phyloP scores from a whole-genome alignment of 208 protist genomes.

The Porcisia hertigi region DNA sequence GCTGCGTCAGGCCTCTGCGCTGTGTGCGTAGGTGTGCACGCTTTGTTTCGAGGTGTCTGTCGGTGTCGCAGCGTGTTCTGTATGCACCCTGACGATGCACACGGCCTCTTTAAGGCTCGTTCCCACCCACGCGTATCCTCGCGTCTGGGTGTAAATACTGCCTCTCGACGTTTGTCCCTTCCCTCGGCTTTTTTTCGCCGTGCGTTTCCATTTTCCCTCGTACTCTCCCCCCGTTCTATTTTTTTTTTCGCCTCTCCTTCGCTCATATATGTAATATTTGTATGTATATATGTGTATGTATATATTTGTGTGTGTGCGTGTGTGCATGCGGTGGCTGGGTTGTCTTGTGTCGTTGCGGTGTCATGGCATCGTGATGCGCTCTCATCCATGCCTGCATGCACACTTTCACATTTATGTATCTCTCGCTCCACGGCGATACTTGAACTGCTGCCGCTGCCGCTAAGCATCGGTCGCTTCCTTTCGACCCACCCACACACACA shows the following conservation, averaged over 20 bases:
- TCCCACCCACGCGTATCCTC: not conserved
- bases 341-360: no score
- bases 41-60: not conserved
- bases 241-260: slow-evolving; percentile 1
- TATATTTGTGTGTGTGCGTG: not conserved
- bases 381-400: no score
- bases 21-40: not conserved
- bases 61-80: not conserved
- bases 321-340: no score
- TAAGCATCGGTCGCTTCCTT: no score
- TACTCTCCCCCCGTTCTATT: not conserved
- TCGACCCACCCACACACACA: no score
- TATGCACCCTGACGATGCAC: no score
- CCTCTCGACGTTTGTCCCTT: not conserved
- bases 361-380: no score
- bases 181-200: not conserved
- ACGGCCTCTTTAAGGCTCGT: no score
- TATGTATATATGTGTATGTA: not conserved
- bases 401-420: no score
- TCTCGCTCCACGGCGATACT: no score
- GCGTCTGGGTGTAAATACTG: not conserved
- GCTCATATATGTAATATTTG: not conserved
- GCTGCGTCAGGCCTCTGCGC: not conserved
- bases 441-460: no score
- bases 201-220: no score